Conservation (phyloP, 1,139 yeast species). For the Scheffersomyces parashehatae region DNA sequence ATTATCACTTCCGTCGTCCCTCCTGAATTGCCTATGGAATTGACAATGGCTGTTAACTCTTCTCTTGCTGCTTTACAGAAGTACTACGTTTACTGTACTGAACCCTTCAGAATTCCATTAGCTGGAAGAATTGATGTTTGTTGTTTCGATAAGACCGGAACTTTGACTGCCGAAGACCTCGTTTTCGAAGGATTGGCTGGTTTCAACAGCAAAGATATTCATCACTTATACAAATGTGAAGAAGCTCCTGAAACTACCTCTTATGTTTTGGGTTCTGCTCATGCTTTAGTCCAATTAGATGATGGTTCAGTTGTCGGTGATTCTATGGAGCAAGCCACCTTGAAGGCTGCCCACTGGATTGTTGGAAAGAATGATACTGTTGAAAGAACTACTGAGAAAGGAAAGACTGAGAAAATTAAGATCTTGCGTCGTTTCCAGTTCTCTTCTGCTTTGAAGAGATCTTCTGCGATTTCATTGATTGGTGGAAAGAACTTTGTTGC, state of each 20-base stretch:
- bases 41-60: conserved; percentile 95
- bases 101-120: conserved; percentile 95
- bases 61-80: conserved; percentile 87
- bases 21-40: conserved; percentile 98
- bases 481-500: conserved; percentile 70
- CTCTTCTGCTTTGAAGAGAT: conserved; percentile 92
- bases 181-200: conserved; percentile 98
- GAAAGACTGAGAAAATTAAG: conserved; percentile 56
- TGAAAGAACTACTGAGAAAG: conserved; percentile 38
- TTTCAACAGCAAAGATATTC: conserved; percentile 53
- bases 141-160: conserved; percentile 98
- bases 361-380: conserved; percentile 75
- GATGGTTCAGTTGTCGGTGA: conserved; percentile 99
- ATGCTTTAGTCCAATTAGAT: conserved; percentile 88
- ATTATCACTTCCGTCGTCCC: conserved; percentile 98
- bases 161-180: conserved; percentile 94
- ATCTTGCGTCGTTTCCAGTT: conserved; percentile 95
- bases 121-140: conserved; percentile 99
- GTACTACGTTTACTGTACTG: conserved; percentile 92
- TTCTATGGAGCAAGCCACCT: conserved; percentile 97
- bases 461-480: conserved; percentile 80
- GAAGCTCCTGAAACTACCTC: conserved; percentile 67
- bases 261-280: conserved; percentile 88
- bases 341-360: conserved; percentile 84
- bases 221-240: conserved; percentile 57